Evolutionary conservation across 2,329 filamentous ascomycete genomes (phyloP).

Genomic region (Aspergillus arachidicola): DNA sequence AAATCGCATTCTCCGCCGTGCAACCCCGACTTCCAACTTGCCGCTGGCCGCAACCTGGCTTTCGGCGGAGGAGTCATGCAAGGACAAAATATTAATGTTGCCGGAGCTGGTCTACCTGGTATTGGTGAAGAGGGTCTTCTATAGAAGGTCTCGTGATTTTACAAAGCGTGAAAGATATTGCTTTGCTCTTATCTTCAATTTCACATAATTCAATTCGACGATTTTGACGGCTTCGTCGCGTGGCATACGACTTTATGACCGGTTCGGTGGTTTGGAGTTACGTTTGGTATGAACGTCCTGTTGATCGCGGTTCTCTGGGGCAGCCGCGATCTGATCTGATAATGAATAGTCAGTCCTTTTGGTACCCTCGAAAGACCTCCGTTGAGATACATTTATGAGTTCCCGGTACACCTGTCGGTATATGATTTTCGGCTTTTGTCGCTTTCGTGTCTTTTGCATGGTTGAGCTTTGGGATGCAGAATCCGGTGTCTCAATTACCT

Average conservation of each 20-base stretch:
- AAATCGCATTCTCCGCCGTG: conserved; percentile 85
- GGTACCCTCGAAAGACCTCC: conserved; percentile 20
- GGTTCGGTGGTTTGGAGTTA: conserved; percentile 35
- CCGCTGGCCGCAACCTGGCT: conserved; percentile 44
- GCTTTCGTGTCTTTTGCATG: background rate
- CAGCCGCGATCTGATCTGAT: conserved; percentile 18
- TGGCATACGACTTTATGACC: conserved; percentile 33
- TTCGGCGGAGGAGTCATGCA: conserved; percentile 49
- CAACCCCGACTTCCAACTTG: conserved; percentile 75
- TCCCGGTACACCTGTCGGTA: conserved; percentile 15
- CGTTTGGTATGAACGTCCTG: conserved; percentile 24
- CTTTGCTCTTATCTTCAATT: conserved; percentile 19
- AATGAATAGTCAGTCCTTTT: conserved; percentile 13
- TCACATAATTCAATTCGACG: conserved; percentile 32
- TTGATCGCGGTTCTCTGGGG: conserved; percentile 17
- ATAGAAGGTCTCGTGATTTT: conserved; percentile 17
- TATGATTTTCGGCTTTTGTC: conserved; percentile 26
- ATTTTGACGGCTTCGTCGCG: conserved; percentile 30
- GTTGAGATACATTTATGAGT: background rate
- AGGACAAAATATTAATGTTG: conserved; percentile 50
- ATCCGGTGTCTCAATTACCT: background rate
- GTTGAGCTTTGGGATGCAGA: background rate
- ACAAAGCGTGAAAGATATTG: conserved; percentile 1
- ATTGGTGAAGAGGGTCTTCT: conserved; percentile 48
- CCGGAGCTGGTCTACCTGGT: conserved; percentile 51